Percentiles rank a stretch among this genome's conserved stretches.
phyloP scores from a whole-genome alignment of 1,284 basidiomycete species.

The Ganoderma sinense region DNA sequence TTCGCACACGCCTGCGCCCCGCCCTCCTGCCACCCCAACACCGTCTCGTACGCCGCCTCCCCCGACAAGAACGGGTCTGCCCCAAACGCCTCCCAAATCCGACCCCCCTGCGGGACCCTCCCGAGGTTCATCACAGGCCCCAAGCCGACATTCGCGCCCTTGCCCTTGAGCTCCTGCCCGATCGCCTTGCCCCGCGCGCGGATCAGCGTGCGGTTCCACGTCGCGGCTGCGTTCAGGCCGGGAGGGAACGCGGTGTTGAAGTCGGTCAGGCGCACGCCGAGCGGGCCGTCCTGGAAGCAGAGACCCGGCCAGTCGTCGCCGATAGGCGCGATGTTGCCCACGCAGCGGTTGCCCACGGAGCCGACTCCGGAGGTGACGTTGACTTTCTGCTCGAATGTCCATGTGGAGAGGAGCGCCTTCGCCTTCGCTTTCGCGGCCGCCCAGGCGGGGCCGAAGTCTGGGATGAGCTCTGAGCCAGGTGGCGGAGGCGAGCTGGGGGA shows the following conservation, averaged over 20 bases:
- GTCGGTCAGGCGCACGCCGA: constrained; percentile 52
- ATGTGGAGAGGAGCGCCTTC: constrained; percentile 41
- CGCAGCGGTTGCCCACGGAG: constrained; percentile 56
- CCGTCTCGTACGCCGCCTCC: constrained; percentile 77
- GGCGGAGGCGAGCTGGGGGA: constrained; percentile 41
- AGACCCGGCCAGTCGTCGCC: constrained; percentile 59
- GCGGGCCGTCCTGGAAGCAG: constrained; percentile 69
- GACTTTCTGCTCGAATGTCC: constrained; percentile 52
- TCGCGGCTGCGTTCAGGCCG: constrained; percentile 63
- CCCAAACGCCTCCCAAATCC: constrained; percentile 90
- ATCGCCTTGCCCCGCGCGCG: constrained; percentile 74
- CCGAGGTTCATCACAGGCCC: constrained; percentile 79
- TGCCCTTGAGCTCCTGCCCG: constrained; percentile 80
- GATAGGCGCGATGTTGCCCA: constrained; percentile 49
- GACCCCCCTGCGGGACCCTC: constrained; percentile 68
- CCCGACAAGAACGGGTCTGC: constrained; percentile 80
- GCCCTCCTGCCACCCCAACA: too few species aligned
- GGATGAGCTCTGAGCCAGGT: constrained; percentile 42
- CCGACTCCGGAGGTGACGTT: constrained; percentile 49
- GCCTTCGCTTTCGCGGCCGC: constrained; percentile 48
- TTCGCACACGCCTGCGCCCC: constrained; percentile 85
- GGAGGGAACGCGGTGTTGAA: constrained; percentile 69
- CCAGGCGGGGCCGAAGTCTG: constrained; percentile 55
- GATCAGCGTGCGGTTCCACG: constrained; percentile 71
- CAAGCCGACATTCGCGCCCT: constrained; percentile 80